Percentiles rank a stretch among this genome's conserved stretches.
These are phyloP conservation scores for Chytriomyces sp. DNA, from an alignment of 192 early-diverging fungal species.

Conservation along the genomic window DNA sequence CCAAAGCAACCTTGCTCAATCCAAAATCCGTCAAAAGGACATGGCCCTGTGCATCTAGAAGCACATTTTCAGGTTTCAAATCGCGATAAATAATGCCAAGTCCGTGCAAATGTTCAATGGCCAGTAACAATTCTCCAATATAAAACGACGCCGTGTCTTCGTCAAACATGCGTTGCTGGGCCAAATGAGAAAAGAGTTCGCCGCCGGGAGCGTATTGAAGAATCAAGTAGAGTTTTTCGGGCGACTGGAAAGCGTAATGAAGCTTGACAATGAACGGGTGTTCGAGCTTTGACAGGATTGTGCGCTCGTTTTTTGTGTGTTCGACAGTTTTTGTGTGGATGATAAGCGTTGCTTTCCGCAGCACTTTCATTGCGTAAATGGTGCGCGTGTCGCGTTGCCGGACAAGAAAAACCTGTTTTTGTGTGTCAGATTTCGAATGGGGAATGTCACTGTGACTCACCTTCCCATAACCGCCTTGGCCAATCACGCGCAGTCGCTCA, in stretches of 20 bases:
- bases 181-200: slow-evolving; percentile 90
- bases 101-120: slow-evolving; percentile 83
- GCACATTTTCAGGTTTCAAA: slow-evolving; percentile 62
- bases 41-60: slow-evolving; percentile 76
- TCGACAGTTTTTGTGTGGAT: slow-evolving; percentile 78
- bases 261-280: slow-evolving; percentile 95
- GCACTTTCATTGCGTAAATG: slow-evolving; percentile 90
- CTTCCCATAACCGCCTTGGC: slow-evolving; percentile 81
- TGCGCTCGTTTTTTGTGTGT: slow-evolving; percentile 85
- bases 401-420: slow-evolving; percentile 75
- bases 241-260: slow-evolving; percentile 91
- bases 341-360: slow-evolving; percentile 86
- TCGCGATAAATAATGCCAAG: slow-evolving; percentile 87
- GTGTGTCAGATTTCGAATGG: background rate
- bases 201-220: slow-evolving; percentile 86
- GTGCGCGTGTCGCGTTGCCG: slow-evolving; percentile 59
- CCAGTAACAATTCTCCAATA: slow-evolving; percentile 83
- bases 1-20: slow-evolving; percentile 76
- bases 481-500: slow-evolving; percentile 65
- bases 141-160: slow-evolving; percentile 89
- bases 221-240: slow-evolving; percentile 84
- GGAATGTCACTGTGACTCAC: slow-evolving; percentile 26
- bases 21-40: slow-evolving; percentile 57
- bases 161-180: slow-evolving; percentile 55
- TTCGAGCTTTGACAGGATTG: slow-evolving; percentile 82